These are phyloP conservation scores for Pseudogymnoascus sp. DNA, from an alignment of 2,329 filamentous ascomycete species.

Conservation along the genomic window DNA sequence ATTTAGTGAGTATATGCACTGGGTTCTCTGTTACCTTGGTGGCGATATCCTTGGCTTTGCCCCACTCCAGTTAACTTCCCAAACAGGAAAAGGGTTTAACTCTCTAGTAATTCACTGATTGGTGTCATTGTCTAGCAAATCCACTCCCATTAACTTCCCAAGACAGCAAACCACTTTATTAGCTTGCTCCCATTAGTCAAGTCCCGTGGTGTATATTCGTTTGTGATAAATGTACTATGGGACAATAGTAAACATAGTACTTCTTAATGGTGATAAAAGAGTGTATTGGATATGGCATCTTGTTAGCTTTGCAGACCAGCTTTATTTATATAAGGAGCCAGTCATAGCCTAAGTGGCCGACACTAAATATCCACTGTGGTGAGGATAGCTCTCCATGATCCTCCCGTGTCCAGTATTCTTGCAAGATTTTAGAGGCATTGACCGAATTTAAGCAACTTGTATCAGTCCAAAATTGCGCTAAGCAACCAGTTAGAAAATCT, in stretches of 20 bases:
- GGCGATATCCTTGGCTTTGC: not conserved
- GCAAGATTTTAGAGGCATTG: conserved; percentile 14
- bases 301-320: not conserved
- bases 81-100: not conserved
- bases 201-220: not conserved
- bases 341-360: not conserved
- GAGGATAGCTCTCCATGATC: conserved; percentile 11
- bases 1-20: not conserved
- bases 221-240: not conserved
- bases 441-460: conserved; percentile 15
- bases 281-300: not conserved
- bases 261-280: not conserved
- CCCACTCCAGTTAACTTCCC: not conserved
- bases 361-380: not conserved
- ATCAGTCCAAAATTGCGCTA: not conserved
- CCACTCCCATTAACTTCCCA: not conserved
- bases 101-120: not conserved
- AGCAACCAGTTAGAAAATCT: conserved; percentile 15
- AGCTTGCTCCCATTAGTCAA: not conserved
- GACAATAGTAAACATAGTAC: not conserved
- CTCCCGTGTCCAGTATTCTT: conserved; percentile 14
- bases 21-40: not conserved
- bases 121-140: not conserved
- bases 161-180: not conserved
- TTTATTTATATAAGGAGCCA: not conserved